Base-by-base conservation (phyloP, 495 filamentous ascomycete genomes). In the Cercophora sp. region DNA sequence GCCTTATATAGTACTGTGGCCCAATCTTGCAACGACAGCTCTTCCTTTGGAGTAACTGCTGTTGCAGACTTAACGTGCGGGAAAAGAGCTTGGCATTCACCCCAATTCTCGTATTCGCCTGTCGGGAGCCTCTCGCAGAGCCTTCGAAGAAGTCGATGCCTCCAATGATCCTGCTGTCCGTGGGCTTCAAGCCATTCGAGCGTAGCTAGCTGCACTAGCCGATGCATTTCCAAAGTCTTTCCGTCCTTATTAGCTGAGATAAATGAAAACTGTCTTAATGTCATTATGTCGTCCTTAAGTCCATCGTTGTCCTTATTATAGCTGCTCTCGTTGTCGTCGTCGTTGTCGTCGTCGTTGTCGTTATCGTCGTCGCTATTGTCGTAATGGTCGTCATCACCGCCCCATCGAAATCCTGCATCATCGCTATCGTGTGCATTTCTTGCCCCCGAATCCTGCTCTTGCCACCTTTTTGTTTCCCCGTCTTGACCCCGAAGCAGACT, bases 401-500 rank as follows among this genome's bases (percentile, higher is more conserved):
- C 39, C 39, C 18, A 8, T 42, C 39, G 39, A 42, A 42, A 42
- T 42, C 15, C 39, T 42, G 20, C 15, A 18, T 18, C 36, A 39
- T 39, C 36, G 8, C 36, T 18, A 39, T 18, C 36, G 16, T 42
- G 16, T 42, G 20, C 39, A 42, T 42, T 42, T 42, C 39, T 42
- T 42, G 39, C 16, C 39, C 39, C 24, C 39, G 15, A 19, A 24
- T 42, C 39, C 39, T 42, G 39, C 39, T 46, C 42, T 29, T n/a
- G 22, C 15, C 23, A 29, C n/a, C 23, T 29, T 46, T 5, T 22
- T 46, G 15, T 16, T 18, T n/a, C 32, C 68, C 64, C 10, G 62
- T 65, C 56, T 72, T 69, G 9, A 62, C n/a, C 69, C 25, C 8
- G 40, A 5, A 23, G n/a, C 20, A n/a, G 42, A 29, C 15, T 23